Evolutionary conservation across 2,329 filamentous ascomycete species (phyloP).

Genomic region (Xylariaceae sp.): DNA sequence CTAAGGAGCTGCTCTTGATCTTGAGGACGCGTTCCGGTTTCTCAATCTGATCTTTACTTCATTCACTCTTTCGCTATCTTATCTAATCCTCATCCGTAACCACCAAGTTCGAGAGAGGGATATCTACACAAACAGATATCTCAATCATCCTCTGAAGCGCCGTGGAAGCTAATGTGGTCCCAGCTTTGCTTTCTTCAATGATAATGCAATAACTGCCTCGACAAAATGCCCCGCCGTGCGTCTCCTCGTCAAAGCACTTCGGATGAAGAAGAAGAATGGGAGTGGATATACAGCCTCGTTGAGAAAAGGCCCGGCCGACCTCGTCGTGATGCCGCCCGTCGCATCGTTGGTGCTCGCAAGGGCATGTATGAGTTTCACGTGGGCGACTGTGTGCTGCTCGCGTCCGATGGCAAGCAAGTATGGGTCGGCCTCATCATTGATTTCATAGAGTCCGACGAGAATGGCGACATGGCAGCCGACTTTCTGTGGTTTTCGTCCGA

Average conservation of each 20-base stretch:
- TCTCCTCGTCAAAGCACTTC: conserved; percentile 61
- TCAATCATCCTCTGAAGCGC: too few species aligned
- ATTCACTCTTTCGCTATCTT: too few species aligned
- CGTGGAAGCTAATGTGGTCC: too few species aligned
- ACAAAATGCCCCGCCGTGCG: conserved; percentile 16
- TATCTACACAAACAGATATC: too few species aligned
- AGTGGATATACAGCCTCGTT: conserved; percentile 63
- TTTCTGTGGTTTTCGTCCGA: conserved; percentile 97
- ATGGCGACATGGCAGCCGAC: conserved; percentile 72
- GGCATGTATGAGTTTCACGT: conserved; percentile 73
- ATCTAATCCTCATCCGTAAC: too few species aligned
- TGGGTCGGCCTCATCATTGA: conserved; percentile 89
- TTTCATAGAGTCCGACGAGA: conserved; percentile 69
- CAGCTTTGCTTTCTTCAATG: background rate
- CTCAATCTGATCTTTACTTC: background rate
- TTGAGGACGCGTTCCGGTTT: conserved; percentile 8
- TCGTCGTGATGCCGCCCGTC: conserved; percentile 29
- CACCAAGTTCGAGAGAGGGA: too few species aligned
- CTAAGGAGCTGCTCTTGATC: background rate
- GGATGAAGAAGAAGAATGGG: conserved; percentile 64
- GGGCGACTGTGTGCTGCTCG: conserved; percentile 80
- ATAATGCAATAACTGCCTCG: background rate
- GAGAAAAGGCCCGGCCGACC: conserved; percentile 10
- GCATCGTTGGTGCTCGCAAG: conserved; percentile 76
- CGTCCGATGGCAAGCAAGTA: conserved; percentile 81